phyloP scores from a whole-genome alignment of 2,329 filamentous ascomycete genomes.

The Nothopassalora personata region DNA sequence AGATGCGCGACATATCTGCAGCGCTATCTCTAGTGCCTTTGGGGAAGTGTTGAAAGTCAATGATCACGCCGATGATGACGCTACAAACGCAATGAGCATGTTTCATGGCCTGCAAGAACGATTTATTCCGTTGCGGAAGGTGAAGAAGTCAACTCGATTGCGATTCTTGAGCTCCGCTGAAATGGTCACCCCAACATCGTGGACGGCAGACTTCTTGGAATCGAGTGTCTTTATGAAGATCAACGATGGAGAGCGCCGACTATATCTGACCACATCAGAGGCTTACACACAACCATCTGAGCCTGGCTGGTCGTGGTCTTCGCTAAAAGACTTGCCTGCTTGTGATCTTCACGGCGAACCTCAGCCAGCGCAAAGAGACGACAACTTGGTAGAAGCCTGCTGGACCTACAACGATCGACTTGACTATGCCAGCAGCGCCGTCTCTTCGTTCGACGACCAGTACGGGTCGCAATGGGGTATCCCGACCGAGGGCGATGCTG shows the following conservation, averaged over 20 bases:
- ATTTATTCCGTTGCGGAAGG: constrained; percentile 72
- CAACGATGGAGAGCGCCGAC: constrained; percentile 53
- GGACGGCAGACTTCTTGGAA: constrained; percentile 65
- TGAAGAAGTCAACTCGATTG: constrained; percentile 67
- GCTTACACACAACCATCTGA: constrained; percentile 65
- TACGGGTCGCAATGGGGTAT: constrained; percentile 11
- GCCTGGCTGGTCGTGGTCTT: constrained; percentile 64
- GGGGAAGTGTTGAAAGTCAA: constrained; percentile 38
- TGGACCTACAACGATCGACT: constrained; percentile 64
- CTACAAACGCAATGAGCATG: constrained; percentile 26
- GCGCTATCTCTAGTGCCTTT: constrained; percentile 60
- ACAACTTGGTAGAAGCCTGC: constrained; percentile 38
- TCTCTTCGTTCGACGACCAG: constrained; percentile 43
- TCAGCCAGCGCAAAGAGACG: constrained; percentile 52
- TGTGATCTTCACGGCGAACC: constrained; percentile 47
- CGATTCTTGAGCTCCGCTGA: constrained; percentile 66
- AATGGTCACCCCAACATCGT: constrained; percentile 66
- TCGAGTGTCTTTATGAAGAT: constrained; percentile 70
- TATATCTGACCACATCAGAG: constrained; percentile 71
- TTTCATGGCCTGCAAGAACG: constrained; percentile 60
- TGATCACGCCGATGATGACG: constrained; percentile 18
- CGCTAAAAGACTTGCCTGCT: constrained; percentile 55
- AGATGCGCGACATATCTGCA: constrained; percentile 63
- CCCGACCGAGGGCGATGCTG: constrained; percentile 3
- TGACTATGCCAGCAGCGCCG: constrained; percentile 51